These are phyloP conservation scores for Hypoxylon lenormandii DNA, from an alignment of 495 filamentous ascomycete genomes.

Conservation along the genomic window DNA sequence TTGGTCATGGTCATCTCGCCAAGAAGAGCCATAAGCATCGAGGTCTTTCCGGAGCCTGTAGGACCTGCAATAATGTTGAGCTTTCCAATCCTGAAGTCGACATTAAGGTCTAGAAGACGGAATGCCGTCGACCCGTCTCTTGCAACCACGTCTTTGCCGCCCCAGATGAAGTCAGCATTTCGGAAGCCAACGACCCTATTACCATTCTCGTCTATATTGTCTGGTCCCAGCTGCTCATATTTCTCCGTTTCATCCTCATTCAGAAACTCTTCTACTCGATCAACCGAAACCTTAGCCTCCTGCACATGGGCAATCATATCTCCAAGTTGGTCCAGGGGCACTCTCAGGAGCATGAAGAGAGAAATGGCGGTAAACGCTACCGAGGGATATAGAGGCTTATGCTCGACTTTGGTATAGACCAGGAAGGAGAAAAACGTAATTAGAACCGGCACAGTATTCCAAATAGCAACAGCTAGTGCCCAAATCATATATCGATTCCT, in stretches of 20 bases:
- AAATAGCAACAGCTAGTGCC: slow-evolving; percentile 89
- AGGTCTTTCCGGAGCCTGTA: slow-evolving; percentile 95
- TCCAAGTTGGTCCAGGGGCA: slow-evolving; percentile 94
- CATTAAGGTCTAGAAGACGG: slow-evolving; percentile 81
- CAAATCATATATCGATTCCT: slow-evolving; percentile 88
- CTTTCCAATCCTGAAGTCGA: slow-evolving; percentile 79
- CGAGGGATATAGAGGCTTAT: slow-evolving; percentile 88
- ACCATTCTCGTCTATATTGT: slow-evolving; percentile 69
- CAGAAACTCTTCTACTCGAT: slow-evolving; percentile 95
- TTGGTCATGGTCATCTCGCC: slow-evolving; percentile 93
- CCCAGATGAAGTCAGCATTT: slow-evolving; percentile 89
- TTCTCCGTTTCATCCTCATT: slow-evolving; percentile 97
- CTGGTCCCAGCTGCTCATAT: slow-evolving; percentile 81
- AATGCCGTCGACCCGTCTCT: slow-evolving; percentile 74
- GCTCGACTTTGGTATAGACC: slow-evolving; percentile 89
- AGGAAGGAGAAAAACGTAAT: slow-evolving; percentile 97
- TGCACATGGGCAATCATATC: slow-evolving; percentile 99
- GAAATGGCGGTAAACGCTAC: slow-evolving; percentile 97
- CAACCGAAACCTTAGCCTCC: slow-evolving; percentile 95
- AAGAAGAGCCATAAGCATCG: slow-evolving; percentile 92
- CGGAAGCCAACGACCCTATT: slow-evolving; percentile 83
- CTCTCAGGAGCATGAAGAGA: slow-evolving; percentile 92
- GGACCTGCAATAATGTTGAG: slow-evolving; percentile 93
- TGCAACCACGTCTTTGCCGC: slow-evolving; percentile 71
- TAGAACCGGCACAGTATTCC: slow-evolving; percentile 94